phyloP scores from a whole-genome alignment of 768 basidiomycete species.

The Termitomyces sp. region DNA sequence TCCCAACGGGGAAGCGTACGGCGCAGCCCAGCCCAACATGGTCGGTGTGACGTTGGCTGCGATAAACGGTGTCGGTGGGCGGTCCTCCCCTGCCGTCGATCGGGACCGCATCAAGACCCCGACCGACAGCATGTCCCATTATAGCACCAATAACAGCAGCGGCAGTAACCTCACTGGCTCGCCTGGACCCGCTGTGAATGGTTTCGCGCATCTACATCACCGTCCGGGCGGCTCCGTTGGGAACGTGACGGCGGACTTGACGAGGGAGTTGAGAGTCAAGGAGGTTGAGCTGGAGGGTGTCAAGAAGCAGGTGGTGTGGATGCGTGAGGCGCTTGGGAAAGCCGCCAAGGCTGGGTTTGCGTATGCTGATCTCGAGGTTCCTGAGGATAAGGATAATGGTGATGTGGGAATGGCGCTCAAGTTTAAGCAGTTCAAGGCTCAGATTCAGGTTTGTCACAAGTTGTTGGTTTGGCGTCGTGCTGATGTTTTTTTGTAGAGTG shows the following conservation, averaged over 20 bases:
- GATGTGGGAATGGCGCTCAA: slow-evolving; percentile 71
- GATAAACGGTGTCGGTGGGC: slow-evolving; percentile 41
- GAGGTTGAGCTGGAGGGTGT: slow-evolving; percentile 77
- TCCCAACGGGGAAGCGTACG: slow-evolving; percentile 34
- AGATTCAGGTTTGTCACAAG: slow-evolving; percentile 66
- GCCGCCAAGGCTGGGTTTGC: slow-evolving; percentile 81
- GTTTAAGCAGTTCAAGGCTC: slow-evolving; percentile 86
- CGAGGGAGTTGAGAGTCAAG: slow-evolving; percentile 77
- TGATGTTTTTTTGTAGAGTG: slow-evolving; percentile 42
- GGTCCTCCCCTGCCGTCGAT: slow-evolving; percentile 45
- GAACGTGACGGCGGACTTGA: slow-evolving; percentile 70
- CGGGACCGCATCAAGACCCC: slow-evolving; percentile 48
- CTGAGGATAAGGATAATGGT: slow-evolving; percentile 36
- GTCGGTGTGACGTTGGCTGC: slow-evolving; percentile 47
- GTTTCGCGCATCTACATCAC: slow-evolving; percentile 39
- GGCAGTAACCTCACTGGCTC: slow-evolving; percentile 35
- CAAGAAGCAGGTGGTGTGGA: slow-evolving; percentile 80
- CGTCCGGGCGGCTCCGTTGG: slow-evolving; percentile 56
- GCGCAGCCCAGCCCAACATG: slow-evolving; percentile 46
- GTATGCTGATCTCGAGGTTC: slow-evolving; percentile 43
- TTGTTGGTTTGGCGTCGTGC: not conserved
- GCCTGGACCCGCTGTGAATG: slow-evolving; percentile 47
- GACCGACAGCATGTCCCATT: slow-evolving; percentile 34
- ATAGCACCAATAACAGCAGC: slow-evolving; percentile 8
- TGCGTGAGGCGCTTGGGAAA: slow-evolving; percentile 74